Conservation (phyloP, 177 flowering plant genomes). For the Vitis hybrid region DNA sequence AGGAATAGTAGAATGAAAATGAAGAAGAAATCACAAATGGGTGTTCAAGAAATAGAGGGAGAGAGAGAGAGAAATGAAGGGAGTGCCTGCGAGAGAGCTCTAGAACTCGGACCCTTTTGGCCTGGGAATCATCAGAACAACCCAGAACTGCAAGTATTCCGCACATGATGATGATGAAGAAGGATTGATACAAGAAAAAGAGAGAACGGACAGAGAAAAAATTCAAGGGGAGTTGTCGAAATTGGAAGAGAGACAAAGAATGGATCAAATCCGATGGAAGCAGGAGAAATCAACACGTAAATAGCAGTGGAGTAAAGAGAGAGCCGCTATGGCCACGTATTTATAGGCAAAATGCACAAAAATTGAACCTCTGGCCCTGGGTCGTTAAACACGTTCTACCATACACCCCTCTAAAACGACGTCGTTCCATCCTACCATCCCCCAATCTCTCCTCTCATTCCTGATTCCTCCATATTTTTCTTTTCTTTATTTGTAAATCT, state of each 20-base stretch:
- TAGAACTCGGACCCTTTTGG: slow-evolving; percentile 81
- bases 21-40: background rate
- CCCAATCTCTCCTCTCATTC: too few relatives aligned
- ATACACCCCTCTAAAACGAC: too few relatives aligned
- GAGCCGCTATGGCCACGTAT: slow-evolving; percentile 10
- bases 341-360: slow-evolving; percentile 7
- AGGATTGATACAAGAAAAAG: background rate
- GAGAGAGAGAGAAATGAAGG: background rate
- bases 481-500: too few relatives aligned
- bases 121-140: slow-evolving; percentile 79
- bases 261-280: background rate
- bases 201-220: background rate
- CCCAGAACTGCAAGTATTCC: slow-evolving; percentile 86
- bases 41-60: background rate
- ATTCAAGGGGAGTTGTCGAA: too few relatives aligned
- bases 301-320: background rate
- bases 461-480: too few relatives aligned
- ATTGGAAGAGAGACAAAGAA: background rate
- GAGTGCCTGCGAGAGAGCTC: slow-evolving; percentile 91
- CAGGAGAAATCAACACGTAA: slow-evolving; percentile 2
- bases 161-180: slow-evolving; percentile 48
- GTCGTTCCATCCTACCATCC: too few relatives aligned
- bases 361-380: too few relatives aligned
- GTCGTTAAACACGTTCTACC: too few relatives aligned
- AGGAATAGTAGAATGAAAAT: background rate